Evolutionary conservation across 2,329 filamentous ascomycete genomes (phyloP).

Genomic region (Colletotrichum higginsianum): DNA sequence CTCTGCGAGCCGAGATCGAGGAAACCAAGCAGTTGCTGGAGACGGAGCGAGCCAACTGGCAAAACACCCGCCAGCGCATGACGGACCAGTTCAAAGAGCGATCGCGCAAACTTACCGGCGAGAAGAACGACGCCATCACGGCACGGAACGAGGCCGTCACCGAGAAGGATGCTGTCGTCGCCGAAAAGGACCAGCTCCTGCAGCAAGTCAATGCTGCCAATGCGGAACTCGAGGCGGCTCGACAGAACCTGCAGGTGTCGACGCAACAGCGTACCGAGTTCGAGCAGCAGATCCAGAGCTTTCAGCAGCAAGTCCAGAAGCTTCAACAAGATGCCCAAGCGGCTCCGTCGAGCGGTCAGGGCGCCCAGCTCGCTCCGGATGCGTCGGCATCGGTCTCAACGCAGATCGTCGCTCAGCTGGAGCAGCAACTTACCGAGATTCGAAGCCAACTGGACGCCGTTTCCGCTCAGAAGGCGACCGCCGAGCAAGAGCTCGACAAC

Average conservation of each 20-base stretch:
- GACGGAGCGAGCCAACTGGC: slow-evolving; percentile 69
- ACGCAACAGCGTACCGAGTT: slow-evolving; percentile 53
- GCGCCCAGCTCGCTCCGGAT: slow-evolving; percentile 48
- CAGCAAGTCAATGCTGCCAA: slow-evolving; percentile 64
- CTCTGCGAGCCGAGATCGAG: slow-evolving; percentile 68
- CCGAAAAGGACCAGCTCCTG: slow-evolving; percentile 71
- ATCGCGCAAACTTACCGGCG: slow-evolving; percentile 67
- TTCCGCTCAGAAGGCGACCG: slow-evolving; percentile 76
- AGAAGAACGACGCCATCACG: slow-evolving; percentile 66
- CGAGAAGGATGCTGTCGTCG: slow-evolving; percentile 62
- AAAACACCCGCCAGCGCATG: slow-evolving; percentile 66
- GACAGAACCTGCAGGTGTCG: slow-evolving; percentile 52
- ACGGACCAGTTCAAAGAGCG: slow-evolving; percentile 76
- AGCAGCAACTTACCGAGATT: slow-evolving; percentile 64
- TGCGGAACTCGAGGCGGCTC: slow-evolving; percentile 69
- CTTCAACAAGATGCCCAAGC: slow-evolving; percentile 53
- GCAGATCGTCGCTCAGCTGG: slow-evolving; percentile 64
- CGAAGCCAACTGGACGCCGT: slow-evolving; percentile 76
- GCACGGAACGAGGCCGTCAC: slow-evolving; percentile 68
- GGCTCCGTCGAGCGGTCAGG: slow-evolving; percentile 57
- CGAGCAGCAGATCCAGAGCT: slow-evolving; percentile 60
- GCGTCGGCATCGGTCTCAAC: slow-evolving; percentile 58
- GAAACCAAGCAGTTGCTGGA: slow-evolving; percentile 68
- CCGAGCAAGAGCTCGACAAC: slow-evolving; percentile 74
- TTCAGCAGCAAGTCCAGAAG: slow-evolving; percentile 59